phyloP scores from a whole-genome alignment of 257 asterid species.

The Lycium barbarum region DNA sequence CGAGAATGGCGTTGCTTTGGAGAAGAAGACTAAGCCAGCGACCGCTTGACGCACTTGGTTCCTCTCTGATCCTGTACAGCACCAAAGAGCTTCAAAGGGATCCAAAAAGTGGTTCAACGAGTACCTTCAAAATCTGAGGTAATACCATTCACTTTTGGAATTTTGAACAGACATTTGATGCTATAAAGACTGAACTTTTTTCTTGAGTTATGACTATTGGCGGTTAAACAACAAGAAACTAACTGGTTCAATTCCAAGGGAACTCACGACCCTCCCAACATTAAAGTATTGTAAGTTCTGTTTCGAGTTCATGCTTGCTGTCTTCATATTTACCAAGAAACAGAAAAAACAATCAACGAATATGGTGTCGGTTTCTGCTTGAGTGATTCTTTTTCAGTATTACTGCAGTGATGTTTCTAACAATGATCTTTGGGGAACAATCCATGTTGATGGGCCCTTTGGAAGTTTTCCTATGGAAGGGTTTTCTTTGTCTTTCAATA shows the following conservation, averaged over 20 bases:
- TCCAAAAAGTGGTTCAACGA: no score
- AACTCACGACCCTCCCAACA: slow-evolving; percentile 74
- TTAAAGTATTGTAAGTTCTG: slow-evolving; percentile 71
- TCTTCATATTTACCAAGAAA: neutral
- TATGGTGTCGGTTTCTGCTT: neutral
- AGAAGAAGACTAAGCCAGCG: no score
- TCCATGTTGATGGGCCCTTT: slow-evolving; percentile 88
- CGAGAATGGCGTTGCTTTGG: no score
- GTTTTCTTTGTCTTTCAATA: slow-evolving; percentile 59
- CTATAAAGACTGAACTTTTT: neutral
- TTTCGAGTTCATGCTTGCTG: neutral
- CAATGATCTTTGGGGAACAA: slow-evolving; percentile 87
- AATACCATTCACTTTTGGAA: no score
- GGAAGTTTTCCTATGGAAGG: slow-evolving; percentile 74
- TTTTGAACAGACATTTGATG: neutral
- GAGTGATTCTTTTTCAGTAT: slow-evolving; percentile 28
- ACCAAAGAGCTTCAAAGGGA: no score
- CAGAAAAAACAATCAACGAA: neutral
- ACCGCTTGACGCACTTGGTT: no score
- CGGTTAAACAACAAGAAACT: slow-evolving; percentile 79
- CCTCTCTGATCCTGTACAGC: no score
- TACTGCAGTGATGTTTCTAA: slow-evolving; percentile 78
- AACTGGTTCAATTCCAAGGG: slow-evolving; percentile 87
- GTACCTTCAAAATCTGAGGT: no score
- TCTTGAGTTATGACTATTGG: slow-evolving; percentile 42